A percentile compares a stretch with the other conserved stretches of the same genome.
Conservation (phyloP, 352 stramenopile genomes). For the Plasmopara muralis region DNA sequence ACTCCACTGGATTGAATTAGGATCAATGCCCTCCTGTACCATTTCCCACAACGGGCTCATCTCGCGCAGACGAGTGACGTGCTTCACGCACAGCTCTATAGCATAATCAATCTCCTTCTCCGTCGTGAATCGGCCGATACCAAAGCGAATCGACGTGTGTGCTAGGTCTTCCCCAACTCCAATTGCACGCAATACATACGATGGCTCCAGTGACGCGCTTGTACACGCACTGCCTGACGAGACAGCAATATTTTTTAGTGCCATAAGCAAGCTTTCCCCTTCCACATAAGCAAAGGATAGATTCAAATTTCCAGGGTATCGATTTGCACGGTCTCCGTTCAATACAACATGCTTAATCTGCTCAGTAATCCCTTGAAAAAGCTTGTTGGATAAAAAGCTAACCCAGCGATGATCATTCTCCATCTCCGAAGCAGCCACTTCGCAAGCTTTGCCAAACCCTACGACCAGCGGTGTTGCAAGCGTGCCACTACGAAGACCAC, state of each 20-base stretch:
- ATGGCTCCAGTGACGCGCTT: slow-evolving; percentile 95
- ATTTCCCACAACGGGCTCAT: slow-evolving; percentile 99
- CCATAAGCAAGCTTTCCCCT: slow-evolving; percentile 98
- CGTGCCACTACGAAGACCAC: slow-evolving; percentile 92
- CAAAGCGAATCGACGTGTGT: slow-evolving; percentile 97
- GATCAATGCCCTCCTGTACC: slow-evolving; percentile 99
- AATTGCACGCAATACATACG: slow-evolving; percentile 97
- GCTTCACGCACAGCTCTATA: slow-evolving; percentile 90
- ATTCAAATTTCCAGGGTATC: slow-evolving; percentile 97
- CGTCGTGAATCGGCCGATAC: slow-evolving; percentile 97
- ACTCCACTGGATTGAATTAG: slow-evolving; percentile 99
- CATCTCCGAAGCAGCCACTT: slow-evolving; percentile 93
- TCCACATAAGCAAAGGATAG: slow-evolving; percentile 99
- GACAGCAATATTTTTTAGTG: slow-evolving; percentile 98
- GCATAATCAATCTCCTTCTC: slow-evolving; percentile 97
- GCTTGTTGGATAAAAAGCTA: slow-evolving; percentile 90
- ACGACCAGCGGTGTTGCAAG: slow-evolving; percentile 71
- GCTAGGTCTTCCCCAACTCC: slow-evolving; percentile 98
- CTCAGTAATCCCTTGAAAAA: slow-evolving; percentile 84
- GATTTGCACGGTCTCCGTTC: slow-evolving; percentile 92
- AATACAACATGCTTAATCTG: slow-evolving; percentile 91
- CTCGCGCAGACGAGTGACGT: slow-evolving; percentile 95
- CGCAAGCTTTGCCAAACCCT: slow-evolving; percentile 88
- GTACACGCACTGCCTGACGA: slow-evolving; percentile 96
- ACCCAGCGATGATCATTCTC: slow-evolving; percentile 94